phyloP scores from a whole-genome alignment of 768 basidiomycete species.

The Hydnomerulius pinastri region DNA sequence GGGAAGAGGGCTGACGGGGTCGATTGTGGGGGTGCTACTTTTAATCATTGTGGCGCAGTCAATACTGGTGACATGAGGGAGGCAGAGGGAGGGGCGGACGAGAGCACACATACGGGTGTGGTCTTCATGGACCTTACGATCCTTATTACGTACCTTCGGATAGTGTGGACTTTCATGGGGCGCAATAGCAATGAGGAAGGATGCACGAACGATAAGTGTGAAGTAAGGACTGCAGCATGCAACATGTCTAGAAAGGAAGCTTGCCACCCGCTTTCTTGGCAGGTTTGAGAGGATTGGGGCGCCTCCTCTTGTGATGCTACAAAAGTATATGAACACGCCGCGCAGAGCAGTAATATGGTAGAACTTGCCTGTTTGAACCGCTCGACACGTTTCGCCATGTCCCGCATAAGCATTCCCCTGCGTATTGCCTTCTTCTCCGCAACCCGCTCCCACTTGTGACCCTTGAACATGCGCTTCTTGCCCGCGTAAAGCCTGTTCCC shows the following conservation, averaged over 20 bases:
- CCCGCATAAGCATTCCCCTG: slow-evolving; percentile 59
- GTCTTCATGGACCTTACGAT: too few relatives aligned
- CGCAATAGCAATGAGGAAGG: too few relatives aligned
- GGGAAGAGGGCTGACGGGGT: too few relatives aligned
- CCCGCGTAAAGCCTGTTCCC: slow-evolving; percentile 71
- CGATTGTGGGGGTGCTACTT: neutral
- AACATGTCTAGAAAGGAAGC: slow-evolving; percentile 55
- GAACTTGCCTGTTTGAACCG: slow-evolving; percentile 63
- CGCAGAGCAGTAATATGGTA: neutral
- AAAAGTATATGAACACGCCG: slow-evolving; percentile 1
- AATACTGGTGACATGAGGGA: too few relatives aligned
- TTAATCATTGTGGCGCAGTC: neutral
- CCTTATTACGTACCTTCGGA: too few relatives aligned
- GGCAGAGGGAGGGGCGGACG: too few relatives aligned
- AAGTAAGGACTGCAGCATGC: slow-evolving; percentile 6
- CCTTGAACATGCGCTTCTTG: slow-evolving; percentile 89
- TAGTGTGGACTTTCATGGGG: too few relatives aligned
- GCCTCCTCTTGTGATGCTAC: slow-evolving; percentile 40
- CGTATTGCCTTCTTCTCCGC: slow-evolving; percentile 47
- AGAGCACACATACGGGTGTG: too few relatives aligned
- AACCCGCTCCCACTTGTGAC: slow-evolving; percentile 82
- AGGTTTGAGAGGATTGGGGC: slow-evolving; percentile 60
- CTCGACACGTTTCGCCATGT: slow-evolving; percentile 67
- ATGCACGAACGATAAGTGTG: slow-evolving; percentile 1
- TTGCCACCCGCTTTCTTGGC: slow-evolving; percentile 49